A percentile compares a stretch with the other conserved stretches of the same genome.
phyloP scores from a whole-genome alignment of 164 flowering plant genomes.

The Umbilicus rupestris region DNA sequence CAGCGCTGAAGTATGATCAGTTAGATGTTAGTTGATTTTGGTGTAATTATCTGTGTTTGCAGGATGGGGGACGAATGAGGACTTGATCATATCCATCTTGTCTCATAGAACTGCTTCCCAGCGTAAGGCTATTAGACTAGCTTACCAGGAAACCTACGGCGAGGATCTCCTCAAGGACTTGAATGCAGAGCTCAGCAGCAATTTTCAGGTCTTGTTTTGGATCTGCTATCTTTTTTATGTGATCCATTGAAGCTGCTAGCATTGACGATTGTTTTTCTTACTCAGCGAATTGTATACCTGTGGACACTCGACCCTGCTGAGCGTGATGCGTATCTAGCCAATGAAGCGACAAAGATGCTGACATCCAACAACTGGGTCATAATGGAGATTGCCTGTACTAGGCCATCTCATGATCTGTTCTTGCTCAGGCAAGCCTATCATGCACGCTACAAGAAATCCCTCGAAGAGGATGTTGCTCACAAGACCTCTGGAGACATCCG shows the following conservation, averaged over 20 bases:
- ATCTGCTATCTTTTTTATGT: too few species aligned
- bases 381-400: conserved; percentile 66
- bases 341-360: conserved; percentile 53
- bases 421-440: conserved; percentile 56
- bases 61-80: conserved; percentile 53
- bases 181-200: conserved; percentile 28
- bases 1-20: not conserved
- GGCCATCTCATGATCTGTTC: conserved; percentile 49
- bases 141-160: conserved; percentile 23
- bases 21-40: not conserved
- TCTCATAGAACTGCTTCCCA: conserved; percentile 39
- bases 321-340: conserved; percentile 60
- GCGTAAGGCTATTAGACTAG: conserved; percentile 23
- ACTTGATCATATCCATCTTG: conserved; percentile 33
- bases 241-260: too few species aligned
- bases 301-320: conserved; percentile 70
- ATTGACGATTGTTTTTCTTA: too few species aligned
- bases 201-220: conserved; percentile 30
- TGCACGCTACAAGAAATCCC: conserved; percentile 54
- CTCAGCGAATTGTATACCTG: conserved; percentile 32
- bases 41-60: conserved; percentile 6
- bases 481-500: conserved; percentile 57
- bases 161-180: conserved; percentile 38
- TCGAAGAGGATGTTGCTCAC: conserved; percentile 80
- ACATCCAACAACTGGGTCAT: conserved; percentile 41